These are phyloP conservation scores for Flaveria brownii DNA, from an alignment of 129 eudicot species.

Conservation along the genomic window DNA sequence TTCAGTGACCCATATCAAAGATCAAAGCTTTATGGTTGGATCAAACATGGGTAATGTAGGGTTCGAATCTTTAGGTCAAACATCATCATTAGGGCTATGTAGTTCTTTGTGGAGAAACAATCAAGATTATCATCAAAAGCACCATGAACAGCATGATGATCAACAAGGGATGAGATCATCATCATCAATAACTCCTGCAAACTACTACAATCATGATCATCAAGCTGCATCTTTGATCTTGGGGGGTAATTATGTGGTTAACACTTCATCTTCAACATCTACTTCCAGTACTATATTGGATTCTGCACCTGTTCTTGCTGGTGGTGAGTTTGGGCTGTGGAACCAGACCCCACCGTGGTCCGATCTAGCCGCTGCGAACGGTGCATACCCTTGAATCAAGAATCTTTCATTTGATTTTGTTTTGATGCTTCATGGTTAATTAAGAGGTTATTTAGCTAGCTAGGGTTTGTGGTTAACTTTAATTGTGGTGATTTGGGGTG, in stretches of 20 bases:
- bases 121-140: conserved; percentile 26
- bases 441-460: conserved; percentile 18
- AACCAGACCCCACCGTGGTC: conserved; percentile 60
- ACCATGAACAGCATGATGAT: conserved; percentile 37
- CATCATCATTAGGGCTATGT: conserved; percentile 20
- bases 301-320: conserved; percentile 62
- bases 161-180: conserved; percentile 57
- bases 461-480: conserved; percentile 40
- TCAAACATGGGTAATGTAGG: conserved; percentile 45
- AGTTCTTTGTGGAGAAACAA: conserved; percentile 47
- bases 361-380: conserved; percentile 60
- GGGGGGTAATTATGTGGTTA: conserved; percentile 50
- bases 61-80: conserved; percentile 40
- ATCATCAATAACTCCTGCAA: conserved; percentile 36
- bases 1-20: conserved; percentile 45
- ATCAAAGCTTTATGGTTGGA: conserved; percentile 46
- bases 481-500: conserved; percentile 50
- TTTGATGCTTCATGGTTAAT: conserved; percentile 32
- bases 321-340: conserved; percentile 60
- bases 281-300: conserved; percentile 41
- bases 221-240: conserved; percentile 40
- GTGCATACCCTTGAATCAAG: conserved; percentile 61
- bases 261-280: conserved; percentile 37
- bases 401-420: conserved; percentile 3
- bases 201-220: conserved; percentile 39